Base-by-base conservation (phyloP, 2,329 filamentous ascomycete species). In the Diaporthe ampelina region DNA sequence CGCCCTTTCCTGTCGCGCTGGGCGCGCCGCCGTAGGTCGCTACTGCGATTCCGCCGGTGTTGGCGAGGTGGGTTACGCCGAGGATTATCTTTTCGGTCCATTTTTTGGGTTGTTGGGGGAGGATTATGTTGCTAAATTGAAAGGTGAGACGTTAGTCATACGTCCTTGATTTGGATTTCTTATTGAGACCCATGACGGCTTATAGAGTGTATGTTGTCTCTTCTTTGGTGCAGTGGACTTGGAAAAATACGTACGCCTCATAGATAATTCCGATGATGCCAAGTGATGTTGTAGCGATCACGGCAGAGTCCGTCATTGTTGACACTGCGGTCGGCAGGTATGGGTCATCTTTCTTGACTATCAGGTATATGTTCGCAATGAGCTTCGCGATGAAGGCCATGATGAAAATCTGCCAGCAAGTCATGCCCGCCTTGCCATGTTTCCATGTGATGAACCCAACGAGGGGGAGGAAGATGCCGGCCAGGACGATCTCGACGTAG, bases 331-430 rank as follows among this genome's bases (percentile, higher is more conserved):
- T 80, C 19, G 76, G 76, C 5, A 77, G 61, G 26, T 77, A 65
- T 5, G 77, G 76, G 11, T 79, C 65, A 58, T 80, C 61, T 21
- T 72, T 73, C 29, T 76, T 78, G 65, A 76, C 40, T 37, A 81
- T 74, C 26, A 78, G 77, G 56, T 79, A 81, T 58, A 73, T 73
- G n/a, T 81, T 78, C 35, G 78, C 74, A 17, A 78, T 61, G 56
- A 81, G 78, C 52, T 78, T 76, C 8, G 78, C 75, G 1, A 45
- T 54, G 32, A 80, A 80, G 57, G 78, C 78, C 1, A 77, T 78
- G 4, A 79, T 17, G 17, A 79, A 79, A 32, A 81, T 80, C 4
- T 79, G 78, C 80, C 80, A 81, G 75, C 79, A 81, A 26, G 79
- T 77, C 76, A 81, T 80, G 29, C 80, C 80, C 1, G 75, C 59